Evolutionary conservation across 78 protist genomes (phyloP), one percentile per base, ranked within the genome.

Genomic region (Capsaspora owczarzaki): DNA sequence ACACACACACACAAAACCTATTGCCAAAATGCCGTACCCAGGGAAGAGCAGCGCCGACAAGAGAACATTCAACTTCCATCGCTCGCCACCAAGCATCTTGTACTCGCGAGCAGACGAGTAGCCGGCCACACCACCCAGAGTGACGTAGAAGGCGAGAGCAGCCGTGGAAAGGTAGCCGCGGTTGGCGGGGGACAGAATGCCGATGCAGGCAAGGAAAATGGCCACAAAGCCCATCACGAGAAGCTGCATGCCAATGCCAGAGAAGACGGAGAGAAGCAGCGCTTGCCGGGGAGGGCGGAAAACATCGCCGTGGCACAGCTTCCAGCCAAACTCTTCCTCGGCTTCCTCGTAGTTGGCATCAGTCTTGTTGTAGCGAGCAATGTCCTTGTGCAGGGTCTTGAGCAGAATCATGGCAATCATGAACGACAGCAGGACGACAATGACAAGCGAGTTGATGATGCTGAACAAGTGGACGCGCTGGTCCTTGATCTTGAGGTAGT

Each of bases 241-340:
- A 1, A 61, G 19, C 76, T 80, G 78, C 16, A 80, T n/a, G 4
- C 84, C 84, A 2, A 35, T 31, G 49, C 84, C 84, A 5, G 20
- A 5, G n/a, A 29, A 25, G 19, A 40, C 85, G 29, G 35, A 78
- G 2, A 95, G 90, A 74, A 95, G 77, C 81, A 72, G 40, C 61
- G 89, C 85, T 41, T 74, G 75, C 22, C 46, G 41, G 2, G 99
- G 99, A 8, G 98, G 92, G 33, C 99, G 85, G 83, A 97, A 94
- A 10, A 97, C 98, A 61, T 97, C 98, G 25, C 93, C 96, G 85
- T 95, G 95, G 27, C 96, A 95, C 31, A 95, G 90, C 92, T 97
- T 97, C 99, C 99, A 97, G 22, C 99, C 98, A 0, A 56, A 56
- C 66, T 56, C 66, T 29, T 56, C 66, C 66, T 56, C 33, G 20